phyloP scores from a whole-genome alignment of 2,329 filamentous ascomycete species.

The Lasiodiplodia hormozganensis region DNA sequence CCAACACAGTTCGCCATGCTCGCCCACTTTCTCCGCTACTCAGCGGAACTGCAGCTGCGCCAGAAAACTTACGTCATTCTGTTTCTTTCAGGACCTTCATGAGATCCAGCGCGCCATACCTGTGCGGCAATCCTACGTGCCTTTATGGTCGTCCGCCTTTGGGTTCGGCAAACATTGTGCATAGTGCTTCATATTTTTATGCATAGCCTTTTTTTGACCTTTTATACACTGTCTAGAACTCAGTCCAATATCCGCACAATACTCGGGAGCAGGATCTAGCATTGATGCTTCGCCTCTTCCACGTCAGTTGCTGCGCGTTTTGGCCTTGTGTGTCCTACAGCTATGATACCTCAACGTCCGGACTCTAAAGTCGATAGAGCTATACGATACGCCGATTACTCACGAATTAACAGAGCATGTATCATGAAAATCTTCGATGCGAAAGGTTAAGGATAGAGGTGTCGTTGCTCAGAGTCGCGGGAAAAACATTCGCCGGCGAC shows the following conservation, averaged over 20 bases:
- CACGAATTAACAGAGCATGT: background rate
- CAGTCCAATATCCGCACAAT: no score
- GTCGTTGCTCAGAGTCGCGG: background rate
- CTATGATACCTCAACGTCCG: no score
- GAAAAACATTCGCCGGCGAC: slow-evolving; percentile 1
- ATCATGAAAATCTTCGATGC: background rate
- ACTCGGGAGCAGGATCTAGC: no score
- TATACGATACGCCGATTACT: no score
- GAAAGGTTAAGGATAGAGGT: background rate
- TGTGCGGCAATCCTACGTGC: background rate
- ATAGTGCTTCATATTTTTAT: no score
- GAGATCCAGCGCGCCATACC: background rate
- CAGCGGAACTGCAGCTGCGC: background rate
- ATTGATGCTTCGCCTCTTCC: no score
- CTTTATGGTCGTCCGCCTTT: background rate
- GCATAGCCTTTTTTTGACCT: no score
- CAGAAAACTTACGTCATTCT: background rate
- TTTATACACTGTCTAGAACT: no score
- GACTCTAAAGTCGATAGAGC: no score
- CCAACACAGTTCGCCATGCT: background rate
- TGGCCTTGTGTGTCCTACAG: no score
- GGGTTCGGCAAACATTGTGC: no score
- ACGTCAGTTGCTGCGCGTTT: no score
- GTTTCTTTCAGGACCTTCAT: background rate
- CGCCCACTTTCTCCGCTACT: background rate